phyloP scores from a whole-genome alignment of 1,284 basidiomycete genomes.

The Leucoagaricus sp. region DNA sequence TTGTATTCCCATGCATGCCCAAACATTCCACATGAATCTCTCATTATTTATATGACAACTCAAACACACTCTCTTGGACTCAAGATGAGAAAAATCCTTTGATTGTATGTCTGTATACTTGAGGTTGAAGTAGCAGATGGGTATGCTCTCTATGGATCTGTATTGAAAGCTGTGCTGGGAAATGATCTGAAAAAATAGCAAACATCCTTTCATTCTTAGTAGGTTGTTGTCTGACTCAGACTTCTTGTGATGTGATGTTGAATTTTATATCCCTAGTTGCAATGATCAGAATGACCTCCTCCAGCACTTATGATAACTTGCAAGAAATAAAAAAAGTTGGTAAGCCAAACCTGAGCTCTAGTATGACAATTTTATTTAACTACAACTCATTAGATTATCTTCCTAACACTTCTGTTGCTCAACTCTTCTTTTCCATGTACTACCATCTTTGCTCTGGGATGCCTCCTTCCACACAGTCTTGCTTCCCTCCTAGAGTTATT shows the following conservation, averaged over 20 bases:
- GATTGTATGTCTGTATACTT: constrained; percentile 74
- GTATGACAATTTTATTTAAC: too few species aligned
- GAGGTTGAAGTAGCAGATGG: constrained; percentile 69
- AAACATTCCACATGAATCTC: constrained; percentile 52
- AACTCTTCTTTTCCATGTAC: too few species aligned
- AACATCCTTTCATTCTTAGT: constrained; percentile 85
- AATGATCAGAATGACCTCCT: constrained; percentile 90
- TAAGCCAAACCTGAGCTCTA: too few species aligned
- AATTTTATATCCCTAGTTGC: constrained; percentile 56
- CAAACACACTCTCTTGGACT: constrained; percentile 89
- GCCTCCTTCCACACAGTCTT: too few species aligned
- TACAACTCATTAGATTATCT: too few species aligned
- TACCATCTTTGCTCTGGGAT: too few species aligned
- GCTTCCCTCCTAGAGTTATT: too few species aligned
- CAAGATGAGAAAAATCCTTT: constrained; percentile 86
- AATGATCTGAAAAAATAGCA: constrained; percentile 63
- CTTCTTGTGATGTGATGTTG: background rate
- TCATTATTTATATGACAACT: constrained; percentile 88
- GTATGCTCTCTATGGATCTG: constrained; percentile 72
- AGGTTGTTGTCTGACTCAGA: constrained; percentile 26
- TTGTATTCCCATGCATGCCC: constrained; percentile 51
- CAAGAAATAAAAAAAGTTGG: constrained; percentile 75
- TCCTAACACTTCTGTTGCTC: too few species aligned
- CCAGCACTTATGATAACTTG: constrained; percentile 85
- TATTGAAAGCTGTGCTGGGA: constrained; percentile 63